Conservation (phyloP, 2,329 filamentous ascomycete genomes). For the Calonectria montana region DNA sequence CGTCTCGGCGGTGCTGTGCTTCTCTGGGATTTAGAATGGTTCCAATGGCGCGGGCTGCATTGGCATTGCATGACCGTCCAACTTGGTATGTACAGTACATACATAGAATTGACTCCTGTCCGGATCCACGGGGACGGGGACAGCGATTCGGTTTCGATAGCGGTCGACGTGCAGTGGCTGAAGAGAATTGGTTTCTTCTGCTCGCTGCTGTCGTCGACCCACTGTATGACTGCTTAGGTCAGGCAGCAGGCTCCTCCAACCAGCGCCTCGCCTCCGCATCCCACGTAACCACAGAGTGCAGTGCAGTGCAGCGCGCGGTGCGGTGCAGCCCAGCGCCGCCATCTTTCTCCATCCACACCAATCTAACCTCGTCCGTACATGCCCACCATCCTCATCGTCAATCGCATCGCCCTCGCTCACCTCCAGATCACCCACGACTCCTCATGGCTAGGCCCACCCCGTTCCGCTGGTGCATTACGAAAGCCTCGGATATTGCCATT, state of each 20-base stretch:
- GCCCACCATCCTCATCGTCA: constrained; percentile 20
- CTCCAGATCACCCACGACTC: constrained; percentile 20
- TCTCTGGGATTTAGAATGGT: background rate
- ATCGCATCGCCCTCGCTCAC: constrained; percentile 20
- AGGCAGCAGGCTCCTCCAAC: background rate
- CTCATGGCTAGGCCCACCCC: constrained; percentile 29
- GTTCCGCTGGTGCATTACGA: constrained; percentile 35
- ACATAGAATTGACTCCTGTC: no score
- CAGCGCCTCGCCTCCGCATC: constrained; percentile 1
- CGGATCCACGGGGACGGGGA: background rate
- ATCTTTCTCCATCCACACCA: constrained; percentile 15
- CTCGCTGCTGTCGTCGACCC: background rate
- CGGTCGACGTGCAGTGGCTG: constrained; percentile 2
- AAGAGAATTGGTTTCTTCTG: background rate
- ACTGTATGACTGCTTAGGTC: constrained; percentile 8
- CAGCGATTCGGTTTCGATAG: background rate
- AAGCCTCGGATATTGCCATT: constrained; percentile 24
- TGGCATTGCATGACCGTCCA: background rate
- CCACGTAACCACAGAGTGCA: constrained; percentile 5
- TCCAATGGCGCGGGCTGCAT: background rate
- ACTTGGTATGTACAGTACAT: background rate
- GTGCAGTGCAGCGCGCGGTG: background rate
- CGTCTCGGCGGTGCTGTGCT: background rate
- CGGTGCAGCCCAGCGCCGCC: background rate
- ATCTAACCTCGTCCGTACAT: constrained; percentile 22